Base-by-base conservation (phyloP, 768 basidiomycete species). In the Termitomyces sp. region DNA sequence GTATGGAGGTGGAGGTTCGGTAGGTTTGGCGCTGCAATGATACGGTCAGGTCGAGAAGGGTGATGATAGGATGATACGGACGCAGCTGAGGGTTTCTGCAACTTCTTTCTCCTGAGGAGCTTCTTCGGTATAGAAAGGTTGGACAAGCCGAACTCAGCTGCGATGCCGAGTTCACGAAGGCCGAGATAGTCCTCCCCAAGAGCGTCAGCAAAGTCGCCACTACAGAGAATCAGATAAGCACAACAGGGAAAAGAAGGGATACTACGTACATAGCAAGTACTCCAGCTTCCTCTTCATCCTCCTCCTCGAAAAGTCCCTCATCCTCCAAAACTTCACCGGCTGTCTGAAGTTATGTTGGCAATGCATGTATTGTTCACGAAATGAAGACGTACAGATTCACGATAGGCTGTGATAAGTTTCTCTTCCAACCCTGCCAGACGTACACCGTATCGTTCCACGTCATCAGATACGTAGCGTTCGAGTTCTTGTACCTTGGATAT, bases 161-260 rank as follows among this genome's bases (percentile, higher is more conserved):
- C 94, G 53, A 97, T 92, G 33, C 95, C 95, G 47, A 94, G 75
- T 67, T 91, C 93, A 52, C 85, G 82, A 30, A 98, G 79, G 12
- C 95, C 95, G 13, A 98, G 82, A 74, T 95, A 96, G 71, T 98
- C 95, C 66, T 95, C 94, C 35, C 94, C 95, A 16, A 95, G 80
- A 16, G 86, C 79, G 53, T 93, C 91, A 0, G 92, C 88, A 70
- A 96, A 94, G 66, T 91, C 89, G 55, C 94, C 94, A 68, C 88
- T 90, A 66, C 2, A 38, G 35, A 60, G 57, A 55, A 23, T n/a
- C 32, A 16, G 50, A 28, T 23, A 49, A 58, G 40, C 28, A 13
- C 30, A 56, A 7, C 23, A 43, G 51, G 16, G 40, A 47, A 14
- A 36, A 41, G 1, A 49, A 33, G 26, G 16, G 33, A 30, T 16